Evolutionary conservation across 129 eudicot species (phyloP).

Genomic region (Dittrichia graveolens): DNA sequence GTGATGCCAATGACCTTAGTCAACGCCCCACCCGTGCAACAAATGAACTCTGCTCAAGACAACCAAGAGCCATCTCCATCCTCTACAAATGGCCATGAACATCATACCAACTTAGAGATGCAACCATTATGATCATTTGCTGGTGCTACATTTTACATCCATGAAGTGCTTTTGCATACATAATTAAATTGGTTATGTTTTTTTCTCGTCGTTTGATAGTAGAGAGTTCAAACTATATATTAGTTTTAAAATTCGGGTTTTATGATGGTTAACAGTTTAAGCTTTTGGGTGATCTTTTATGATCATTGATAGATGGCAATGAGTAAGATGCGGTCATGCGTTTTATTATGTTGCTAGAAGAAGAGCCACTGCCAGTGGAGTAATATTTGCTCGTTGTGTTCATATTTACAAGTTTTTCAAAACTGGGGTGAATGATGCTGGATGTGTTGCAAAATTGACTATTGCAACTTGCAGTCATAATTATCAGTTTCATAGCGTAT

Average conservation of each 20-base stretch:
- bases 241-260: neutral
- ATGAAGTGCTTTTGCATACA: slow-evolving; percentile 27
- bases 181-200: slow-evolving; percentile 20
- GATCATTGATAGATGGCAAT: neutral
- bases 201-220: slow-evolving; percentile 9
- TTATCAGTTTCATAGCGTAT: slow-evolving; percentile 3
- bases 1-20: slow-evolving; percentile 81
- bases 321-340: neutral
- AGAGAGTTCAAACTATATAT: slow-evolving; percentile 14
- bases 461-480: neutral
- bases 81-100: slow-evolving; percentile 50
- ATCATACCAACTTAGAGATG: slow-evolving; percentile 72
- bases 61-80: slow-evolving; percentile 44
- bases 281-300: neutral
- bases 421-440: no score
- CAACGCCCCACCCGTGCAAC: slow-evolving; percentile 89
- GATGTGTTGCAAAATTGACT: neutral
- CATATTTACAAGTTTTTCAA: no score
- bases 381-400: no score
- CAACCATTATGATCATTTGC: slow-evolving; percentile 52
- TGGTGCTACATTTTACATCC: neutral
- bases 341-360: neutral
- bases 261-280: slow-evolving; percentile 19
- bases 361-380: no score
- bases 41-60: slow-evolving; percentile 56